phyloP scores from a whole-genome alignment of 106 monocot species.

The Iris macrosiphon region DNA sequence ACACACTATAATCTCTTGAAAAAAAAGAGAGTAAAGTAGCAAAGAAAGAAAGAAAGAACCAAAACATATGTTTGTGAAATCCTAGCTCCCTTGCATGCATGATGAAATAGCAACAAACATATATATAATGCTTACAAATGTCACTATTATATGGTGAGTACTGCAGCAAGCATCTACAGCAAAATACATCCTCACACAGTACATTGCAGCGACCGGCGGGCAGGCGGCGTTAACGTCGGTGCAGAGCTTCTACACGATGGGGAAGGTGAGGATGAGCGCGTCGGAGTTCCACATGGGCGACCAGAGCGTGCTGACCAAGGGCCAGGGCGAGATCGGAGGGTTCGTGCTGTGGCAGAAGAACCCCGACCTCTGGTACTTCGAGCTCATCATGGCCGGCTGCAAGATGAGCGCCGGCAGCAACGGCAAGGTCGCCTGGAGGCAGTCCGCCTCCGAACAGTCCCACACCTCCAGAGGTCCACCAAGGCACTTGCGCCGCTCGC shows the following conservation, averaged over 20 bases:
- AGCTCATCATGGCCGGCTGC: conserved; percentile 61
- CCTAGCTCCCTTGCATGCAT: no score
- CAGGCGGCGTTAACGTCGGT: conserved; percentile 52
- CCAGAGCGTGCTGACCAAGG: conserved; percentile 27
- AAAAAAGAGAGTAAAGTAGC: no score
- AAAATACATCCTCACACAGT: conserved; percentile 81
- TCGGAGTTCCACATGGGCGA: conserved; percentile 67
- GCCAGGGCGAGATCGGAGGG: conserved; percentile 53
- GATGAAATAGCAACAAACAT: no score
- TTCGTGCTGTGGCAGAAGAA: conserved; percentile 70
- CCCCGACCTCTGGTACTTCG: conserved; percentile 65
- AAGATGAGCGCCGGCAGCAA: conserved; percentile 72
- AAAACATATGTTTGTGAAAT: no score
- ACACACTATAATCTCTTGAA: no score
- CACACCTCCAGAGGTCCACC: conserved; percentile 53
- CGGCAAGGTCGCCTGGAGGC: conserved; percentile 59
- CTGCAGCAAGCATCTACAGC: conserved; percentile 75
- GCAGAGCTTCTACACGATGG: conserved; percentile 67
- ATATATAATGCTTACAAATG: no score
- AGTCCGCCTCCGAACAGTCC: conserved; percentile 48
- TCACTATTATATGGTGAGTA: no score
- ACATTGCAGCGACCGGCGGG: conserved; percentile 81
- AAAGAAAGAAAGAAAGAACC: no score
- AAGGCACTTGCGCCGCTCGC: conserved; percentile 46
- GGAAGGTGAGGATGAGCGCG: conserved; percentile 68